Evolutionary conservation across 176 grass and related monocot genomes (phyloP).

Genomic region (Phoenix roebelenii): DNA sequence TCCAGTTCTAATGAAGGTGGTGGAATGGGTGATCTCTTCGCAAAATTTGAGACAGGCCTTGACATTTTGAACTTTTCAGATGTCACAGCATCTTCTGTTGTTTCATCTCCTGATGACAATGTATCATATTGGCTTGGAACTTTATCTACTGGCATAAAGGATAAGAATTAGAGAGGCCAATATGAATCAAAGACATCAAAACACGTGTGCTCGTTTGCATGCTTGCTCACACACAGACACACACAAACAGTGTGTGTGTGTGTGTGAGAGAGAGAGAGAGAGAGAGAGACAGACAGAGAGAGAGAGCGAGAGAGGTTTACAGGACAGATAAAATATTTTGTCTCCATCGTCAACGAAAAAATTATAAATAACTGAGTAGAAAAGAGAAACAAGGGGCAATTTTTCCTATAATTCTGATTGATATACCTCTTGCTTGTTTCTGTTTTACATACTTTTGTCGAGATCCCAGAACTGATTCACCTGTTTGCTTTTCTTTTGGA

Average conservation of each 20-base stretch:
- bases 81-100: not conserved
- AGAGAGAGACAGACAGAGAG: too few species aligned
- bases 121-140: constrained; percentile 6
- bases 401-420: not conserved
- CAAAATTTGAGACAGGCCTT: constrained; percentile 23
- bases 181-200: too few species aligned
- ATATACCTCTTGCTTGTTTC: constrained; percentile 8
- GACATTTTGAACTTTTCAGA: not conserved
- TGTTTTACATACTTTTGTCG: not conserved
- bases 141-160: not conserved
- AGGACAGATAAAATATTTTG: too few species aligned
- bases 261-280: too few species aligned
- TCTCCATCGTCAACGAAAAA: too few species aligned
- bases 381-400: too few species aligned
- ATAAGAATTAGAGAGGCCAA: too few species aligned
- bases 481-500: constrained; percentile 16
- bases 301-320: too few species aligned
- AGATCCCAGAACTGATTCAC: not conserved
- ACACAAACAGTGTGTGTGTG: too few species aligned
- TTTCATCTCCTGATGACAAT: not conserved
- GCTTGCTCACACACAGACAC: too few species aligned
- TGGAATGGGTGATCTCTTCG: constrained; percentile 21
- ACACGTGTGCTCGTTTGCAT: too few species aligned
- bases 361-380: too few species aligned
- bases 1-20: not conserved